Evolutionary conservation across 495 filamentous ascomycete genomes (phyloP), one percentile per base, ranked within the genome.

Genomic region (Hypomontagnella submonticulosa): DNA sequence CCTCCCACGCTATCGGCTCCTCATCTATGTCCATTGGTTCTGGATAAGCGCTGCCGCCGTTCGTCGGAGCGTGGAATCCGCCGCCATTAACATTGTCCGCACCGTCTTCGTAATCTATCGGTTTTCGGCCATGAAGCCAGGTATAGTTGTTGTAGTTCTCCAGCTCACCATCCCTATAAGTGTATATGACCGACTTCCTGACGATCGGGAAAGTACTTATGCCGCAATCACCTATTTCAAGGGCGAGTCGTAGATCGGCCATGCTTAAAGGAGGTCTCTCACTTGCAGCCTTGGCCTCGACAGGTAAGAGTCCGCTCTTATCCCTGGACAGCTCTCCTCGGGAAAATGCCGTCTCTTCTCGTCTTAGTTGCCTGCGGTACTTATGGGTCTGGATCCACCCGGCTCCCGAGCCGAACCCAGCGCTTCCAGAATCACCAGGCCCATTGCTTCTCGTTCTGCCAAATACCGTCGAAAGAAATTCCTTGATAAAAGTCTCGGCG

Each of bases 401-500:
- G 48, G 84, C 80, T 32, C 86, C 86, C 11, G 87, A 83, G 1
- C 88, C 88, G 48, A 83, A 83, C n/a, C 82, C 83, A 49, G 82
- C 79, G 48, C 74, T 82, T 1, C 82, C 82, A 32, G 79, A 80
- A 57, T 83, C 77, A 13, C 83, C 83, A 11, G 91, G 89, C 0
- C 90, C 91, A 69, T 97, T 97, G 58, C 83, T 86, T 56, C 91
- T 84, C 0, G 91, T 92, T 19, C 91, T 89, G 18, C 84, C 87
- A 67, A 96, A 91, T 9, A 97, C 84, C 2, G 87, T 84, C 5
- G 88, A 87, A 32, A 98, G 79, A 4, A 94, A 84, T 67, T 97
- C 91, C 77, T 97, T 98, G 60, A 98, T 88, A 70, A 89, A 97
- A 0, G 90, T 92, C 75, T 99, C 94, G 2, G 92, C 90, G 1